phyloP scores from a whole-genome alignment of 2,329 filamentous ascomycete species.

The Ceratocystis albifundus region DNA sequence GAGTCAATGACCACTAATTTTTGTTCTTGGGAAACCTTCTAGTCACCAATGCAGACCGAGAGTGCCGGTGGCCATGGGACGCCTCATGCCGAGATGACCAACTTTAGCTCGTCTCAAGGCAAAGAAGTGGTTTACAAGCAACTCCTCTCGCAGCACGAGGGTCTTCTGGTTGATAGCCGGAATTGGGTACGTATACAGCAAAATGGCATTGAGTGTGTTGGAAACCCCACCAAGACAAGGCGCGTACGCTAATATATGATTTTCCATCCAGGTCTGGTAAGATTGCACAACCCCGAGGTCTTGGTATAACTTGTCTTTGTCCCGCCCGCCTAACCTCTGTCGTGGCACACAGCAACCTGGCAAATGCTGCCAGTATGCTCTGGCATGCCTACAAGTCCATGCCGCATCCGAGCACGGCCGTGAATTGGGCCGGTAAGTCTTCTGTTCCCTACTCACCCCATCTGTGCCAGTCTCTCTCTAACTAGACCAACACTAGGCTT shows the following conservation, averaged over 20 bases:
- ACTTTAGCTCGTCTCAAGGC: conserved; percentile 52
- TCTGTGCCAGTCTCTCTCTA: background rate
- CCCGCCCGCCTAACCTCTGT: background rate
- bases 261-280: background rate
- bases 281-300: background rate
- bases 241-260: background rate
- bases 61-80: background rate
- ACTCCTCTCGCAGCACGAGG: conserved; percentile 57
- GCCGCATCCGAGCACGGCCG: conserved; percentile 49
- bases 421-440: conserved; percentile 61
- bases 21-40: background rate
- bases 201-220: no score
- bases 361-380: conserved; percentile 62
- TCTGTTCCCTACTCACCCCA: conserved; percentile 15
- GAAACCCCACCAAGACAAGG: background rate
- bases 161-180: conserved; percentile 58
- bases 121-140: conserved; percentile 66
- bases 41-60: background rate
- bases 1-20: background rate
- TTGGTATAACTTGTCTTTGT: background rate
- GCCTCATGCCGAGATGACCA: conserved; percentile 62
- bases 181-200: conserved; percentile 55
- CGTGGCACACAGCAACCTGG: conserved; percentile 49
- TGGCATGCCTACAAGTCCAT: conserved; percentile 73
- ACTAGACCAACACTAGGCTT: conserved; percentile 43